These are phyloP conservation scores for Grammothele lineata DNA, from an alignment of 768 basidiomycete species.

Conservation along the genomic window DNA sequence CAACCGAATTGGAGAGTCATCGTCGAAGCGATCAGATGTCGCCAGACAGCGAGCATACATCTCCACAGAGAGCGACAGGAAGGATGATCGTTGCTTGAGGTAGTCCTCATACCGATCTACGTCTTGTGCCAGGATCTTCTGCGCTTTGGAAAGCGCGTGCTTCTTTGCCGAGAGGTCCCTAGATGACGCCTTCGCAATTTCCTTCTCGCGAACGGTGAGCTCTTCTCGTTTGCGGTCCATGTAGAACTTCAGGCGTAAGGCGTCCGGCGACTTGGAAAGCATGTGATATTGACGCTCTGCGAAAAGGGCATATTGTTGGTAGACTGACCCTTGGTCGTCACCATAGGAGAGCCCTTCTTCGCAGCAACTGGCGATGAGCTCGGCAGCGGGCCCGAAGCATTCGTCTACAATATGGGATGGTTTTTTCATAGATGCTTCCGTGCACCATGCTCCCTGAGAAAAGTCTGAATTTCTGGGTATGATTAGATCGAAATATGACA, in stretches of 20 bases:
- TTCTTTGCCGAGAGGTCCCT: conserved; percentile 26
- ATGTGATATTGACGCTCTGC: conserved; percentile 84
- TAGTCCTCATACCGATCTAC: conserved; percentile 38
- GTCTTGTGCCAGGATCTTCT: conserved; percentile 51
- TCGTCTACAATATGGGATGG: conserved; percentile 62
- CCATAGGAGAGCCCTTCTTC: neutral
- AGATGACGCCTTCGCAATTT: conserved; percentile 21
- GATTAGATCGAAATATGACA: neutral
- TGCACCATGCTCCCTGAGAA: conserved; percentile 90
- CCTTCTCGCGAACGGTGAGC: conserved; percentile 47
- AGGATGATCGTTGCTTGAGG: conserved; percentile 44
- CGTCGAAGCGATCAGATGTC: conserved; percentile 68
- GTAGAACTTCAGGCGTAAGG: conserved; percentile 64
- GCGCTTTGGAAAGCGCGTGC: conserved; percentile 34
- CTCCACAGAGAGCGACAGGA: conserved; percentile 70
- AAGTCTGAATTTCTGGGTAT: neutral
- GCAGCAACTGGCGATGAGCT: conserved; percentile 21
- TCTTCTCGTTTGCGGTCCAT: conserved; percentile 69
- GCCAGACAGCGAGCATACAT: conserved; percentile 83
- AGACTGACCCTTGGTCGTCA: conserved; percentile 45
- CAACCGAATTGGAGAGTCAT: conserved; percentile 73
- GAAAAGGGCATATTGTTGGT: conserved; percentile 81
- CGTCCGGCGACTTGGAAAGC: conserved; percentile 65
- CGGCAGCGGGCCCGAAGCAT: conserved; percentile 67
- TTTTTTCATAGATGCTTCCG: conserved; percentile 80